phyloP scores from a whole-genome alignment of 768 basidiomycete species.

The Russula griseocarnosa region DNA sequence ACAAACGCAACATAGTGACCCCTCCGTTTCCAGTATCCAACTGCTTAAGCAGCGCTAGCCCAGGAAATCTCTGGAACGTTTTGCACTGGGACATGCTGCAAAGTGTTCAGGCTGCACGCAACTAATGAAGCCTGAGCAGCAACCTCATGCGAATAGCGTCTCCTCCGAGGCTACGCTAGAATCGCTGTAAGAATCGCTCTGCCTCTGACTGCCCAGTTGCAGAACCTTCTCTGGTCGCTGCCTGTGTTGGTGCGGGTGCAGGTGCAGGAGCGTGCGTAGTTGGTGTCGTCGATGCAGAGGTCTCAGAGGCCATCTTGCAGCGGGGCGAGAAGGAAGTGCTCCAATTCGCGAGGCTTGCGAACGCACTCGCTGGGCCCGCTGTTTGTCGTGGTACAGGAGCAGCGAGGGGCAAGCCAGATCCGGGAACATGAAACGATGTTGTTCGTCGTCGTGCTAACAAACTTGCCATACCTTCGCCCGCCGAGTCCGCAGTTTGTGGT shows the following conservation, averaged over 20 bases:
- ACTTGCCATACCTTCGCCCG: conserved; percentile 57
- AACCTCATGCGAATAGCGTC: background rate
- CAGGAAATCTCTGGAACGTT: background rate
- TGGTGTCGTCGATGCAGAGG: background rate
- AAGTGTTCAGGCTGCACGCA: no score
- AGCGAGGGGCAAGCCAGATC: conserved; percentile 32
- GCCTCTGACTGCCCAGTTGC: conserved; percentile 2
- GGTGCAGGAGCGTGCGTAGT: no score
- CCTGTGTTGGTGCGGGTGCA: no score
- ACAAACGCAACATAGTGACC: background rate
- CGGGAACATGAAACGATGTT: conserved; percentile 54
- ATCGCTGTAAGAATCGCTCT: conserved; percentile 13
- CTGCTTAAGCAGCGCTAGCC: background rate
- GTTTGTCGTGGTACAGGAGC: conserved; percentile 33
- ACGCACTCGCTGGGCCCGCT: conserved; percentile 18
- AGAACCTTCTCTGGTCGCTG: background rate
- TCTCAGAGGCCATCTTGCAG: conserved; percentile 10
- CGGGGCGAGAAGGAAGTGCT: conserved; percentile 24
- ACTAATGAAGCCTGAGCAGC: no score
- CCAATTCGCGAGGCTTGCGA: conserved; percentile 36
- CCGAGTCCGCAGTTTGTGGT: conserved; percentile 59
- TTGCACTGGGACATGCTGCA: background rate
- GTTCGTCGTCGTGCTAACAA: conserved; percentile 48
- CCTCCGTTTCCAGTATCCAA: background rate
- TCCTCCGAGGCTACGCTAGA: background rate